phyloP scores from a whole-genome alignment of 1,284 basidiomycete genomes.

The Psilocybe mexicana region DNA sequence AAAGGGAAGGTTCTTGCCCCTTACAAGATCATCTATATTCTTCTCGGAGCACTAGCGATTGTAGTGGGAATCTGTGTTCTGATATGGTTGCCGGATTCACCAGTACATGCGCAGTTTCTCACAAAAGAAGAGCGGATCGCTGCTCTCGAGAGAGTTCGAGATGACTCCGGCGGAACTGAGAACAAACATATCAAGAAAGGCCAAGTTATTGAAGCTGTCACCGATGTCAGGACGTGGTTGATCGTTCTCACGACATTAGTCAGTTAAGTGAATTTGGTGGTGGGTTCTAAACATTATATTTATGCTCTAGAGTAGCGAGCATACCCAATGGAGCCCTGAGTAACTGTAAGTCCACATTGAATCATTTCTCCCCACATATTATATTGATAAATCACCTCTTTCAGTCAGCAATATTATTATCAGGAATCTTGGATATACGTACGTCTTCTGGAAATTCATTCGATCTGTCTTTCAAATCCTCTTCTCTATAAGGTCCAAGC shows the following conservation, averaged over 20 bases:
- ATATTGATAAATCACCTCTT: not conserved
- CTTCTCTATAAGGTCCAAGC: conserved; percentile 45
- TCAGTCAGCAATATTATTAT: conserved; percentile 64
- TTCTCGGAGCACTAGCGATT: conserved; percentile 63
- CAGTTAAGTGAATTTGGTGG: conserved; percentile 40
- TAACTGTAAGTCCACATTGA: conserved; percentile 50
- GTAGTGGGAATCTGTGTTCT: conserved; percentile 57
- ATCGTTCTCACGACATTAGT: conserved; percentile 58
- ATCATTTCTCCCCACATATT: not conserved
- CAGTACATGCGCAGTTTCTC: conserved; percentile 58
- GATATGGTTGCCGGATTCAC: conserved; percentile 67
- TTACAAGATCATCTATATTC: conserved; percentile 64
- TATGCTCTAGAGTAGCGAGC: conserved; percentile 41
- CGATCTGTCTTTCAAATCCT: not conserved
- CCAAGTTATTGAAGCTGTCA: conserved; percentile 58
- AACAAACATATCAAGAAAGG: conserved; percentile 62
- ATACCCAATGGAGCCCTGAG: conserved; percentile 67
- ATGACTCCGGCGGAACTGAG: conserved; percentile 65
- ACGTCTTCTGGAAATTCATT: conserved; percentile 23
- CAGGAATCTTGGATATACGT: conserved; percentile 69
- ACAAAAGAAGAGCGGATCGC: conserved; percentile 62
- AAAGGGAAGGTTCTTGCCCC: conserved; percentile 46
- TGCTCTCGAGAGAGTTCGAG: conserved; percentile 65
- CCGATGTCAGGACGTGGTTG: conserved; percentile 65
- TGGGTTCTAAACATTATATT: conserved; percentile 8